phyloP scores from a whole-genome alignment of 768 basidiomycete genomes.

The Crucibulum laeve region DNA sequence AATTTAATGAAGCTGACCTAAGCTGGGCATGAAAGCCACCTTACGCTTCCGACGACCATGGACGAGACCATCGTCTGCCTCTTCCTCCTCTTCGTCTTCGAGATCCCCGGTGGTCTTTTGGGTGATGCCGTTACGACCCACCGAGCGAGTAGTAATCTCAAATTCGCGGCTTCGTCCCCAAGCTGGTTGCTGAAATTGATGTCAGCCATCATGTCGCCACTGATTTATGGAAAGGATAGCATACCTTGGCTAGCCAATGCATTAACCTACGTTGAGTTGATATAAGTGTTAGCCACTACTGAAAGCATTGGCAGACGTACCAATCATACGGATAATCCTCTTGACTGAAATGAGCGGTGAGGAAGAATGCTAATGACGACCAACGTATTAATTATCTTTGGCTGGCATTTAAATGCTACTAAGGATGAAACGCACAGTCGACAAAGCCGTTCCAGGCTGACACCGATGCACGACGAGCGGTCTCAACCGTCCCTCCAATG shows the following conservation, averaged over 20 bases:
- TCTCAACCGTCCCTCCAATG: constrained; percentile 86
- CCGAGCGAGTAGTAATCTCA: constrained; percentile 80
- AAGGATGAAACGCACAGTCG: constrained; percentile 61
- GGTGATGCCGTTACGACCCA: constrained; percentile 59
- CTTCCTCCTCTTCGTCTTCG: constrained; percentile 73
- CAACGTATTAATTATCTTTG: no score
- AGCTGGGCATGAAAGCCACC: constrained; percentile 83
- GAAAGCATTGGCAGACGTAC: constrained; percentile 28
- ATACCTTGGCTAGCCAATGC: background rate
- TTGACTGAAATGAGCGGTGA: constrained; percentile 85
- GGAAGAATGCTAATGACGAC: constrained; percentile 86
- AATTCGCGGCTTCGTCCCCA: constrained; percentile 88
- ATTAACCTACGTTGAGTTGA: constrained; percentile 1
- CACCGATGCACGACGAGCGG: constrained; percentile 72
- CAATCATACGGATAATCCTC: constrained; percentile 88
- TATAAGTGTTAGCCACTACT: constrained; percentile 8
- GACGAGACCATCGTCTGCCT: constrained; percentile 50
- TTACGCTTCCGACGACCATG: constrained; percentile 72
- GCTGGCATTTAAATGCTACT: background rate
- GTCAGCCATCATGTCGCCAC: constrained; percentile 10
- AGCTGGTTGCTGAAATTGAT: constrained; percentile 68
- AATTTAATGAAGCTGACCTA: constrained; percentile 44
- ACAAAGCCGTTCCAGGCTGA: constrained; percentile 90
- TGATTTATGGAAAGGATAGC: constrained; percentile 1
- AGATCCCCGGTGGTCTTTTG: constrained; percentile 71